Base-by-base conservation (phyloP, 176 grass and related monocot species). In the Bonia amplexicaulis region DNA sequence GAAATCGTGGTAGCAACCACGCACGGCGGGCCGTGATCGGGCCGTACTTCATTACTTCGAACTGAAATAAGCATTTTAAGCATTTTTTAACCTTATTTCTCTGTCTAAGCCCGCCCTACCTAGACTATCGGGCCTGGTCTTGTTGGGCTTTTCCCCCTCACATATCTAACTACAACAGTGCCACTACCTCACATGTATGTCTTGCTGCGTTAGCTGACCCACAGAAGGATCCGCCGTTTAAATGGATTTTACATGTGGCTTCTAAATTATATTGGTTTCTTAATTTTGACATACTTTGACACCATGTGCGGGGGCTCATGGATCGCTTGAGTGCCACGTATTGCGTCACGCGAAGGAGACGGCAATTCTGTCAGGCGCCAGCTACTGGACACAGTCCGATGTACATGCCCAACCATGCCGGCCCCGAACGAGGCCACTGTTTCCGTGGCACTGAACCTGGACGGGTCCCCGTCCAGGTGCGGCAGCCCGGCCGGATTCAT, bases 381-480 rank as follows among this genome's bases (percentile, higher is more conserved):
- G 71, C 88, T 81, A 90, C 54, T 16, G 73, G 84, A 82, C 88
- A 77, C 65, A 60, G 11, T 5, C 22, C 69, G 79, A 89, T 85
- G 85, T 81, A 84, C 80, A 61, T 88, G 66, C 58, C 86, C 72
- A 12, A 45, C 6, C 68, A 79, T 31, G 57, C 82, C 63, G 75
- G 45, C 55, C 39, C 63, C 22, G 61, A 80, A 31, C 57, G 37
- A 44, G 71, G 4, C 20, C 72, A 8, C 33, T 22, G 45, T 14
- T 5, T 37, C 1, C 9, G 19, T 12, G 7, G 45, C 8, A 49
- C 22, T 55, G 84, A 90, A 90, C 31, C 89, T 83, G 89, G 89
- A 87, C 74, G 31, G 29, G 1, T 14, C 9, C n/a, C 68, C 49
- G 80, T 83, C 80, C 80, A 12, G 27, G 48, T 87, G 47, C 79